A percentile compares a stretch with the other conserved stretches of the same genome.
Evolutionary conservation across 805 yeast species (phyloP).

Genomic region (Candida ascalaphidarum): DNA sequence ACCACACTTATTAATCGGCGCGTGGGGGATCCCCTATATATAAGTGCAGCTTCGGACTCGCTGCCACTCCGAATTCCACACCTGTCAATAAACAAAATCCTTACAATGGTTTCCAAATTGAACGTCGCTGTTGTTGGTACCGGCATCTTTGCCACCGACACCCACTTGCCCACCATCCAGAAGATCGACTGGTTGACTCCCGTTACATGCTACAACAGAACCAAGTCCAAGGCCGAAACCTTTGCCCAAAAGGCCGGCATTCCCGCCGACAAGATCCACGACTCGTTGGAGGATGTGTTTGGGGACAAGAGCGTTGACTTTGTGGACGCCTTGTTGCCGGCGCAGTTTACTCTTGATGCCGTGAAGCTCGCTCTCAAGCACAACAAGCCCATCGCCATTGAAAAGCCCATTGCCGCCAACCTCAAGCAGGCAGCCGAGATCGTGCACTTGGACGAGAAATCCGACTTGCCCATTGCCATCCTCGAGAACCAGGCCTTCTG

Average conservation of each 20-base stretch:
- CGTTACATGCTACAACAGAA: constrained; percentile 73
- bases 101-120: constrained; percentile 8
- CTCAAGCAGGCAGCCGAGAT: constrained; percentile 74
- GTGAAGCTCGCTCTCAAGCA: constrained; percentile 63
- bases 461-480: constrained; percentile 63
- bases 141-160: constrained; percentile 81
- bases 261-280: constrained; percentile 42
- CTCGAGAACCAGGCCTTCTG: constrained; percentile 84
- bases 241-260: constrained; percentile 64
- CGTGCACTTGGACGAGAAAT: constrained; percentile 52
- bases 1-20: too few species aligned
- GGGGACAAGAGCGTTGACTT: constrained; percentile 61
- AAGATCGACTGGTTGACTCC: constrained; percentile 46
- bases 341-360: constrained; percentile 62
- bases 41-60: too few species aligned
- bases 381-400: constrained; percentile 73
- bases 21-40: too few species aligned
- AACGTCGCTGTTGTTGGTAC: constrained; percentile 71
- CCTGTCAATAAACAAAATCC: too few species aligned
- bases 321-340: constrained; percentile 87
- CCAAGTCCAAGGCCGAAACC: constrained; percentile 70
- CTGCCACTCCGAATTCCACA: too few species aligned
- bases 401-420: constrained; percentile 89
- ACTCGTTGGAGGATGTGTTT: constrained; percentile 55
- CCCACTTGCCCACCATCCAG: constrained; percentile 70